Conservation (phyloP, 2,329 filamentous ascomycete genomes). For the Neofusicoccum laricinum region DNA sequence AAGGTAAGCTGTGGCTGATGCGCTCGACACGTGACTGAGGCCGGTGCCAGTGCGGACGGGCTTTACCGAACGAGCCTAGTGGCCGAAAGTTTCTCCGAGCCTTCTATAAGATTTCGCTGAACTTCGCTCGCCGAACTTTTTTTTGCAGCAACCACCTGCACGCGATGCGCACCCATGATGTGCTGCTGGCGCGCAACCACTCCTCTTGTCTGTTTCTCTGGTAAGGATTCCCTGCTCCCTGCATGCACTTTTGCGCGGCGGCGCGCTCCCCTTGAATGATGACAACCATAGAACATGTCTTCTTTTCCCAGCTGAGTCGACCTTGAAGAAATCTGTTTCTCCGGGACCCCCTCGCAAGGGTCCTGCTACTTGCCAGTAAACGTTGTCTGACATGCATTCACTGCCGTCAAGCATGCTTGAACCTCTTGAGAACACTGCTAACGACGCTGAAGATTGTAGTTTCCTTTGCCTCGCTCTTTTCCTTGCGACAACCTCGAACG, state of each 20-base stretch:
- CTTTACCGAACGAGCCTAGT: background rate
- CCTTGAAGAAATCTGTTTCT: conserved; percentile 71
- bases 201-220: background rate
- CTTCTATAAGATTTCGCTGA: conserved; percentile 5
- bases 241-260: background rate
- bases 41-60: background rate
- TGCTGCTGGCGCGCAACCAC: background rate
- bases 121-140: background rate
- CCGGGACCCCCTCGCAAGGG: conserved; percentile 56
- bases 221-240: background rate
- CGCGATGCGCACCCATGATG: background rate
- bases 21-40: background rate
- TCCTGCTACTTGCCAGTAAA: conserved; percentile 85
- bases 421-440: background rate
- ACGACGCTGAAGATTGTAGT: conserved; percentile 1
- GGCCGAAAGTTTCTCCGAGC: conserved; percentile 13
- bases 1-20: background rate
- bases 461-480: background rate
- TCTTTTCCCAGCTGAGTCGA: conserved; percentile 81
- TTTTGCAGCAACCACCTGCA: conserved; percentile 1
- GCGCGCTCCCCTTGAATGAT: conserved; percentile 51
- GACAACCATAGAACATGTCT: conserved; percentile 64
- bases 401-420: background rate
- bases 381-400: conserved; percentile 60
- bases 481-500: background rate